Base-by-base conservation (phyloP, 495 filamentous ascomycete genomes). In the Penicillium fimorum region DNA sequence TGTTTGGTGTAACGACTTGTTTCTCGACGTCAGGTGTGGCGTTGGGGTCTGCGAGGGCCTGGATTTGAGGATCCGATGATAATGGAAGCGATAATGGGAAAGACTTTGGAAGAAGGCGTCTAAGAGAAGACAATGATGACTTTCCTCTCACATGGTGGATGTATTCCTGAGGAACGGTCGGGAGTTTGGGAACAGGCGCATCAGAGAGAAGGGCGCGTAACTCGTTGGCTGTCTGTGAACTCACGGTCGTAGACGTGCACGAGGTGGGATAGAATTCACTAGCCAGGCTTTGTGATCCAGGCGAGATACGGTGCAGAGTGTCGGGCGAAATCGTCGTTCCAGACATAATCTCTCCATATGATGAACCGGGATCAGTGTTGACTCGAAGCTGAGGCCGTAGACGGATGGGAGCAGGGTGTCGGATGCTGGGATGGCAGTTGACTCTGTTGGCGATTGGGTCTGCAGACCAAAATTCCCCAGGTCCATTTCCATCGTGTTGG, bases 61-160 rank as follows among this genome's bases (percentile, higher is more conserved):
- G 68, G 42, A 78, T 78, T 42, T 78, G 73, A 29, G 75, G 75
- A 42, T 78, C 75, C 3, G 63, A 63, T 25, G 73, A 76, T 20
- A 78, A 45, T 30, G 73, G 67, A 8, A 68, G 47, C 0, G 70
- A 75, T 2, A 68, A 13, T 2, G 64, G 64, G 15, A 76, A 67
- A 0, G 64, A 37, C 33, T 72, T 78, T 4, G 75, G 74, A 11
- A 78, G 59, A 9, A 76, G 68, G 27, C 66, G 70, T 38, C 67
- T 65, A 12, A 74, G 42, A 5, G 74, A 76, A 0, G 75, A 76
- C 0, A 72, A 44, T 5, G 75, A 77, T 1, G 75, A 78, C 37
- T 75, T 74, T 24, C 65, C 61, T 25, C 73, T 53, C 30, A 65
- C 68, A 44, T 75, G 75, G 17, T 50, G 20, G 3, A 51, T 37